Conservation (phyloP, 768 basidiomycete genomes). For the Hydnum rufescens region DNA sequence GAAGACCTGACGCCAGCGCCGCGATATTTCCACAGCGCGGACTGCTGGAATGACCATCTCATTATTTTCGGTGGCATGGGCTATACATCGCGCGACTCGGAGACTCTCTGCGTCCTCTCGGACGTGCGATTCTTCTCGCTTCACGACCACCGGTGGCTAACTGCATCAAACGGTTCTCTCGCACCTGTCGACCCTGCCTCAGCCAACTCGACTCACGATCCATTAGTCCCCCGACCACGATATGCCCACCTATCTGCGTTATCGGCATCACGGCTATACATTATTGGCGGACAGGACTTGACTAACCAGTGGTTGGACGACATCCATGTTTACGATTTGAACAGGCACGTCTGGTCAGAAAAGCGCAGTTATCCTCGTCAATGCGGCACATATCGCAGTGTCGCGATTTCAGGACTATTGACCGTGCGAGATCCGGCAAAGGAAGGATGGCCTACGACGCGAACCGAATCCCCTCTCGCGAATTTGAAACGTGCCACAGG, state of each 20-base stretch:
- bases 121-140: slow-evolving; percentile 86
- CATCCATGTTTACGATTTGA: slow-evolving; percentile 72
- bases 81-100: slow-evolving; percentile 50
- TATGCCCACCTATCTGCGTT: slow-evolving; percentile 91
- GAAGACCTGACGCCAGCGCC: slow-evolving; percentile 57
- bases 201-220: slow-evolving; percentile 19
- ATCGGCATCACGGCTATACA: slow-evolving; percentile 61
- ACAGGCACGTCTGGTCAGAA: slow-evolving; percentile 54
- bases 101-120: slow-evolving; percentile 77
- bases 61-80: slow-evolving; percentile 95
- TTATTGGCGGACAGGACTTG: slow-evolving; percentile 92
- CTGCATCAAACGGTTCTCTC: slow-evolving; percentile 22
- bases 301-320: slow-evolving; percentile 88
- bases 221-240: slow-evolving; percentile 56
- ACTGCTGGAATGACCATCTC: slow-evolving; percentile 77
- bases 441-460: slow-evolving; percentile 21
- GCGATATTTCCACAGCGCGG: slow-evolving; percentile 89
- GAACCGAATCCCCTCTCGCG: slow-evolving; percentile 17
- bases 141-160: slow-evolving; percentile 47
- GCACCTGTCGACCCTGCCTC: slow-evolving; percentile 11
- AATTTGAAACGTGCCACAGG: slow-evolving; percentile 16
- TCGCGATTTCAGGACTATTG: slow-evolving; percentile 57
- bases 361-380: slow-evolving; percentile 72
- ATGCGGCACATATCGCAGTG: slow-evolving; percentile 89
- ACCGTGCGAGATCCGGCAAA: slow-evolving; percentile 50